A percentile compares a stretch with the other conserved stretches of the same genome.
phyloP scores from a whole-genome alignment of 1,284 basidiomycete genomes.

The Leccinum huronense region DNA sequence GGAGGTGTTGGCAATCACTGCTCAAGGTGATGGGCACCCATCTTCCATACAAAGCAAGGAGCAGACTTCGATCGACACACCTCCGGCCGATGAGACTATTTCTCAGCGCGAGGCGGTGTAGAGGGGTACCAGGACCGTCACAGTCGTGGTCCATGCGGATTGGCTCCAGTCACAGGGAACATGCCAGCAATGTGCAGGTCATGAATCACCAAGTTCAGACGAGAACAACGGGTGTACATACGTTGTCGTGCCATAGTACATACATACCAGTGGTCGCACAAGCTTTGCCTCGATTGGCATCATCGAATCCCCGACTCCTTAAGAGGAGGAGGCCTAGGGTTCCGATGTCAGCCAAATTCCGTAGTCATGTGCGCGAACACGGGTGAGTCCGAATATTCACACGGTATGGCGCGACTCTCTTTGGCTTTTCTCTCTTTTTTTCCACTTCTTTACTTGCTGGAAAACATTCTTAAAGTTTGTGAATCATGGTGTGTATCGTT shows the following conservation, averaged over 20 bases:
- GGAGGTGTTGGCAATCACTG: not conserved
- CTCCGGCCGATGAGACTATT: not conserved
- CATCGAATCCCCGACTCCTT: too few species aligned
- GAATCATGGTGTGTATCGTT: constrained; percentile 3
- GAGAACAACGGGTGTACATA: not conserved
- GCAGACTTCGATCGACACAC: not conserved
- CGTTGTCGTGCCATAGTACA: not conserved
- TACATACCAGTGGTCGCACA: too few species aligned
- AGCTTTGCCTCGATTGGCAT: too few species aligned
- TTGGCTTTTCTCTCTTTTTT: not conserved
- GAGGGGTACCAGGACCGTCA: not conserved
- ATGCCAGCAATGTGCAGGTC: not conserved
- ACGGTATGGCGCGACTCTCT: not conserved
- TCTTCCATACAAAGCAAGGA: constrained; percentile 10
- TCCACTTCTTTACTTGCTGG: not conserved
- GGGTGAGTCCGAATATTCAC: not conserved
- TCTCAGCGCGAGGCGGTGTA: constrained; percentile 7
- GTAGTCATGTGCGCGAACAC: too few species aligned
- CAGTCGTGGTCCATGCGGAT: not conserved
- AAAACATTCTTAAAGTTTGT: not conserved
- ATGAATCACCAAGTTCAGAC: not conserved
- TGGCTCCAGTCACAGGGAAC: not conserved
- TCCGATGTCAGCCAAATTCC: too few species aligned
- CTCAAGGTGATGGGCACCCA: not conserved
- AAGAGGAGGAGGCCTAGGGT: too few species aligned